Conservation (phyloP, 2,329 filamentous ascomycete genomes). For the Aureobasidium melanogenum region DNA sequence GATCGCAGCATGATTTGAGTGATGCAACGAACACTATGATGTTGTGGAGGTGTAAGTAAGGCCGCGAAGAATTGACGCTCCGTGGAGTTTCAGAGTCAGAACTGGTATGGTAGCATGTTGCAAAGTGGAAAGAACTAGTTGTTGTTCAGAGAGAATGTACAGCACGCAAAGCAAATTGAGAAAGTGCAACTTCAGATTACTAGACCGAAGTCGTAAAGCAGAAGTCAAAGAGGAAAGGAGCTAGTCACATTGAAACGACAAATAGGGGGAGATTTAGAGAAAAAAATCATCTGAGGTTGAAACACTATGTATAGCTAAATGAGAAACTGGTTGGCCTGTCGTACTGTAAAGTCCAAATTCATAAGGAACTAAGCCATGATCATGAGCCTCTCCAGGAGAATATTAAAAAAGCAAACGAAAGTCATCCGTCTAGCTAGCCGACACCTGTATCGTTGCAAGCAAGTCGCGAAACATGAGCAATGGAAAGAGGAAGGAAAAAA, state of each 20-base stretch:
- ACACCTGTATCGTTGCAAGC: slow-evolving; percentile 10
- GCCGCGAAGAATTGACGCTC: background rate
- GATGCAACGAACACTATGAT: background rate
- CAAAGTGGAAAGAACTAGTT: too few relatives aligned
- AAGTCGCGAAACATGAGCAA: background rate
- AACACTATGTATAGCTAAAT: slow-evolving; percentile 8
- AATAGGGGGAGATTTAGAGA: background rate
- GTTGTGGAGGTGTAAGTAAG: background rate
- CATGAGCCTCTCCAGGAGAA: slow-evolving; percentile 11
- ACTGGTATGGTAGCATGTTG: background rate
- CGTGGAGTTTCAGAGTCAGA: background rate
- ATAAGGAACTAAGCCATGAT: background rate
- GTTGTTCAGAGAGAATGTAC: background rate
- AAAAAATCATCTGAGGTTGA: background rate
- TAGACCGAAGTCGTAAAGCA: background rate
- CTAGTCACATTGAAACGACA: background rate
- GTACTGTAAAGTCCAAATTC: background rate
- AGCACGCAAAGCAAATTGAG: background rate
- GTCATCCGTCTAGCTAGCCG: slow-evolving; percentile 9
- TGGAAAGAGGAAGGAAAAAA: background rate
- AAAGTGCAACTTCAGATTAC: background rate
- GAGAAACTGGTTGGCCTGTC: background rate
- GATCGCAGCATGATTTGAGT: background rate
- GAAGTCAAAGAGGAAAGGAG: background rate
- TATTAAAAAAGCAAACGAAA: background rate